A percentile compares a stretch with the other conserved stretches of the same genome.
Evolutionary conservation across 1,284 basidiomycete species (phyloP).

Genomic region (Sanguinoderma infundibulare): DNA sequence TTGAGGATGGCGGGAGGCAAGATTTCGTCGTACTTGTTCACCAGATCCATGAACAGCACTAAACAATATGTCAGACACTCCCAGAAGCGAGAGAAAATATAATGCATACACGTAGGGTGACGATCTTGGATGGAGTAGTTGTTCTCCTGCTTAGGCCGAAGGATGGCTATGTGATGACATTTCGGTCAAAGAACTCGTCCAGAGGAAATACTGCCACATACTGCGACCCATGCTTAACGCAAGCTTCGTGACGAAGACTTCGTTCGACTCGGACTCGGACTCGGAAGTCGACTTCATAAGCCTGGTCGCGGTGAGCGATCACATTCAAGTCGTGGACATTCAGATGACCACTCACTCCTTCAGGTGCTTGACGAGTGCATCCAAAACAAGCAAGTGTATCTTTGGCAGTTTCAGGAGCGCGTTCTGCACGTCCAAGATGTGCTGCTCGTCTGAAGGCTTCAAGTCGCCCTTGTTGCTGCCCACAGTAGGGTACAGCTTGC

Average conservation of each 20-base stretch:
- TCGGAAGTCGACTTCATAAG: slow-evolving; percentile 66
- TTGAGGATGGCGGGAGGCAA: slow-evolving; percentile 82
- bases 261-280: slow-evolving; percentile 59
- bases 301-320: slow-evolving; percentile 40
- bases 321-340: not conserved
- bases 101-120: slow-evolving; percentile 68
- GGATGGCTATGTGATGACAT: slow-evolving; percentile 56
- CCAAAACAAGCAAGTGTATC: slow-evolving; percentile 83
- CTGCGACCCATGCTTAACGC: slow-evolving; percentile 86
- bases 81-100: not conserved
- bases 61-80: not conserved
- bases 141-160: slow-evolving; percentile 84
- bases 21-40: slow-evolving; percentile 77
- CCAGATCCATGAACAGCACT: slow-evolving; percentile 85
- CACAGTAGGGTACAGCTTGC: slow-evolving; percentile 79
- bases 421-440: slow-evolving; percentile 68
- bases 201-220: slow-evolving; percentile 46
- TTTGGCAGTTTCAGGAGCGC: slow-evolving; percentile 79
- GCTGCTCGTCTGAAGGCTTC: slow-evolving; percentile 57
- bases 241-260: slow-evolving; percentile 85
- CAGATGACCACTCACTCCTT: slow-evolving; percentile 55
- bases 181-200: not conserved
- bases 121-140: slow-evolving; percentile 87
- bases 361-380: slow-evolving; percentile 81
- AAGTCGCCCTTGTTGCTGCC: slow-evolving; percentile 49